A percentile compares a stretch with the other conserved stretches of the same genome.
Evolutionary conservation across 139 green algal species (phyloP).

Genomic region (Asterochloris erici): DNA sequence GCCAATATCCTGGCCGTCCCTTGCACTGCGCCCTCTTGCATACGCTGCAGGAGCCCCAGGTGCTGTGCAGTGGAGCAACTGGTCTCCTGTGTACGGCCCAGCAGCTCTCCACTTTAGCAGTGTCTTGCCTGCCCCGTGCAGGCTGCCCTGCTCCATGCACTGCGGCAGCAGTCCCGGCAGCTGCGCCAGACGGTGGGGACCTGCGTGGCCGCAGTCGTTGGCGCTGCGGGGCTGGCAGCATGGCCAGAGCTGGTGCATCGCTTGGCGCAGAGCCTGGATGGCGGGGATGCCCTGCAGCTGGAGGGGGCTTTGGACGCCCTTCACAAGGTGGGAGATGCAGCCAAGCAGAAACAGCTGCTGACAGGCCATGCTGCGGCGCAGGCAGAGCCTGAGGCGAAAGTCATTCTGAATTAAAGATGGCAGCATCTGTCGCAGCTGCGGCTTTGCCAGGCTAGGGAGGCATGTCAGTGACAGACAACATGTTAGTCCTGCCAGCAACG

Average conservation of each 20-base stretch:
- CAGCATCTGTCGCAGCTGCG: too few relatives aligned
- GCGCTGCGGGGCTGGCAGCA: conserved; percentile 37
- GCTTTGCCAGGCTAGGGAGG: too few relatives aligned
- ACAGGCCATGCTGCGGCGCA: too few relatives aligned
- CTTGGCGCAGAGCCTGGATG: conserved; percentile 51
- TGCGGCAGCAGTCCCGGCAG: conserved; percentile 51
- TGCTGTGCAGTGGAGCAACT: neutral
- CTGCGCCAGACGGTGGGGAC: conserved; percentile 85
- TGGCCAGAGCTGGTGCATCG: conserved; percentile 81
- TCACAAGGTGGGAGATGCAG: conserved; percentile 66
- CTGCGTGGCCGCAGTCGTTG: conserved; percentile 51
- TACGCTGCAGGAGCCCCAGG: neutral
- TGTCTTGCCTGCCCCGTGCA: conserved; percentile 21
- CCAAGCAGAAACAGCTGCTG: too few relatives aligned
- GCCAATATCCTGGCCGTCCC: too few relatives aligned
- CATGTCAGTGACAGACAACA: too few relatives aligned
- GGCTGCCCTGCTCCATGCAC: conserved; percentile 60
- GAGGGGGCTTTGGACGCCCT: conserved; percentile 88
- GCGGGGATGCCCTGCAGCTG: conserved; percentile 40
- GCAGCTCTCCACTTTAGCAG: neutral
- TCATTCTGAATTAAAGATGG: too few relatives aligned
- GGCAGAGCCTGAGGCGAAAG: too few relatives aligned
- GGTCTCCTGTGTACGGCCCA: neutral
- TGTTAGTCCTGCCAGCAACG: too few relatives aligned
- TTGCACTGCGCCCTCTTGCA: neutral